A percentile compares a stretch with the other conserved stretches of the same genome.
Conservation (phyloP, 2,329 filamentous ascomycete genomes). For the Blumeria hordei region DNA sequence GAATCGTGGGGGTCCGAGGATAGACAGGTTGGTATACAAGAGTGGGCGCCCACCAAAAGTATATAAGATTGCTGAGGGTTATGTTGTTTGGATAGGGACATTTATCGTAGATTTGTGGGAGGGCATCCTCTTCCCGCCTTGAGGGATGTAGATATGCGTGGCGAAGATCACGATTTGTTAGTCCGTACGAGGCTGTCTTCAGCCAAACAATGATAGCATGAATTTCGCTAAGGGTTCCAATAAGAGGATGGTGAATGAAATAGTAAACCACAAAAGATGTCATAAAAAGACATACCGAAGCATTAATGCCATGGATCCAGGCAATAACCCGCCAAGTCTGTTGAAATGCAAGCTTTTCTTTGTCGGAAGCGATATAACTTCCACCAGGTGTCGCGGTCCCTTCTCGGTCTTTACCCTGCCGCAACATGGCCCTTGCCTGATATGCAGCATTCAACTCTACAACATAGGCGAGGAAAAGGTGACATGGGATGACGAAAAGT, state of each 20-base stretch:
- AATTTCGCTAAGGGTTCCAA: constrained; percentile 72
- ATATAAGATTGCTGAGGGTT: constrained; percentile 63
- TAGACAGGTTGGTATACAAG: constrained; percentile 94
- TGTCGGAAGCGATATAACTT: constrained; percentile 15
- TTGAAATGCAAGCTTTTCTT: constrained; percentile 38
- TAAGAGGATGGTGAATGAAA: constrained; percentile 74
- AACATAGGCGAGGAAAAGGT: constrained; percentile 71
- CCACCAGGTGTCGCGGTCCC: constrained; percentile 14
- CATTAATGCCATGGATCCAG: constrained; percentile 60
- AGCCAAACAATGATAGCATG: constrained; percentile 92
- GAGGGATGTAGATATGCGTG: constrained; percentile 67
- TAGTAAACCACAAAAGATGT: constrained; percentile 77
- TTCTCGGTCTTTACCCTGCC: constrained; percentile 22
- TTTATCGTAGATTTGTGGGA: constrained; percentile 59
- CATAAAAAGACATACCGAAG: constrained; percentile 54
- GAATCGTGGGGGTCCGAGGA: constrained; percentile 55
- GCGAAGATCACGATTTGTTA: constrained; percentile 86
- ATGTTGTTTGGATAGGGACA: constrained; percentile 86
- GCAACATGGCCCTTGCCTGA: constrained; percentile 47
- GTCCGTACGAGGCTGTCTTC: constrained; percentile 85
- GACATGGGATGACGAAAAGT: constrained; percentile 72
- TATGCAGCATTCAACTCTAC: constrained; percentile 68
- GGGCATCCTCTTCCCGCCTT: constrained; percentile 35
- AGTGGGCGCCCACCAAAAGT: constrained; percentile 97
- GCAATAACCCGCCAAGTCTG: constrained; percentile 61